Evolutionary conservation across 208 protist genomes (phyloP).

Genomic region (Leishmania lainsoni): DNA sequence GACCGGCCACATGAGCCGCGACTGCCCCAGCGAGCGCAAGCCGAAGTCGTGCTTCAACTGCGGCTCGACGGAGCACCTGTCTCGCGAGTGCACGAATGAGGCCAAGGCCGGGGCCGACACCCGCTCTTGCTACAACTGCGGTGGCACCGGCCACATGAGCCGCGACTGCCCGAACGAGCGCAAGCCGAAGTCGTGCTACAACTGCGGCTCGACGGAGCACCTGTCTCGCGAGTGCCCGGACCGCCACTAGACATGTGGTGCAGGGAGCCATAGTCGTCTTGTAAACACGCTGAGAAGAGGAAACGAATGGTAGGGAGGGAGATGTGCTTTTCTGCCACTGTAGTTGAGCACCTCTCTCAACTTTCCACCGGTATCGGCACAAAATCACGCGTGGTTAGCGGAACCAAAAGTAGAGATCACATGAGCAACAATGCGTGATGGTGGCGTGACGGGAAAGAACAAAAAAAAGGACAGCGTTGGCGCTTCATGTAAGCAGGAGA

Average conservation of each 20-base stretch:
- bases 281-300: background rate
- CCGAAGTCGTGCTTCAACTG: conserved; percentile 74
- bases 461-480: background rate
- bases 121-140: conserved; percentile 78
- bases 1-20: conserved; percentile 64
- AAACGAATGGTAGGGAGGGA: background rate
- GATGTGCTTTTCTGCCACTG: background rate
- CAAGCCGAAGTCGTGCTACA: conserved; percentile 63
- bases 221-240: conserved; percentile 70
- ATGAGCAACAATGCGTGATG: background rate
- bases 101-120: conserved; percentile 46
- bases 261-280: background rate
- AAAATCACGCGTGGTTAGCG: background rate
- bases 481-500: background rate
- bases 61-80: conserved; percentile 72
- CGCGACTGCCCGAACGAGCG: conserved; percentile 66
- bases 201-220: conserved; percentile 83
- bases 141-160: conserved; percentile 66
- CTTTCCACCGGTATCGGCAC: background rate
- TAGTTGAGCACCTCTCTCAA: background rate
- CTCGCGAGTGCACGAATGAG: conserved; percentile 61
- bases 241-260: conserved; percentile 24
- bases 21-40: conserved; percentile 63
- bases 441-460: background rate
- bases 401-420: background rate